Evolutionary conservation across 768 basidiomycete species (phyloP), one percentile per base, ranked within the genome.

Genomic region (Sarcodon sp.): DNA sequence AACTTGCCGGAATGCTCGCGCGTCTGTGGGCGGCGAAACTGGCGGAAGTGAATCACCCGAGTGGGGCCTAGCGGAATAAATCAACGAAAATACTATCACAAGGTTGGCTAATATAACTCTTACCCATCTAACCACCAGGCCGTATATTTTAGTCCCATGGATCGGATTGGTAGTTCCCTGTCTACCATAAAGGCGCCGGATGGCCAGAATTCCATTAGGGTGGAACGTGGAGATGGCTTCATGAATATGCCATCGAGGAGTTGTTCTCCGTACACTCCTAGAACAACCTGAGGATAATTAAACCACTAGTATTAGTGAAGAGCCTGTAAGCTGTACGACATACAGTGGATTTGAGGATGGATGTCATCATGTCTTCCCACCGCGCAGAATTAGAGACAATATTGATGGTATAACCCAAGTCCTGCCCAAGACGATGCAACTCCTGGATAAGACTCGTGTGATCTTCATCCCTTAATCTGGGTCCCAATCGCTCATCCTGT

Each of bases 191-290:
- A 88, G 15, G 71, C 71, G n/a, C 73, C 74, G 2, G 71, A 66
- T 15, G 79, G 82, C 64, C 85, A 88, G 56, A 90, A 70, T 63
- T 92, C 88, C 66, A 89, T 76, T 34, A 89, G 67, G 3, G 80
- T 78, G 16, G 83, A 70, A 21, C 72, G 53, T 1, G 53, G 51
- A 4, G 37, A 15, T 6, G 16, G 32, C 16, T 39, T 36, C 75
- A 89, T 79, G 66, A 80, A 88, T 12, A 83, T 61, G 47, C 76
- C 62, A 58, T 89, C 85, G 53, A 83, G 68, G 31, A 88, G 70
- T 52, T 80, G 74, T 46, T 66, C 57, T 3, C 82, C 76, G 54
- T 78, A 67, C 13, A 77, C 72, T 35, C 82, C 79, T 35, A 86
- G 53, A 32, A 84, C 62, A 49, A 85, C 63, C 82, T 83, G 13